Evolutionary conservation across 257 asterid species (phyloP), one percentile per base, ranked within the genome.

Genomic region (Gentiana macrophylla): DNA sequence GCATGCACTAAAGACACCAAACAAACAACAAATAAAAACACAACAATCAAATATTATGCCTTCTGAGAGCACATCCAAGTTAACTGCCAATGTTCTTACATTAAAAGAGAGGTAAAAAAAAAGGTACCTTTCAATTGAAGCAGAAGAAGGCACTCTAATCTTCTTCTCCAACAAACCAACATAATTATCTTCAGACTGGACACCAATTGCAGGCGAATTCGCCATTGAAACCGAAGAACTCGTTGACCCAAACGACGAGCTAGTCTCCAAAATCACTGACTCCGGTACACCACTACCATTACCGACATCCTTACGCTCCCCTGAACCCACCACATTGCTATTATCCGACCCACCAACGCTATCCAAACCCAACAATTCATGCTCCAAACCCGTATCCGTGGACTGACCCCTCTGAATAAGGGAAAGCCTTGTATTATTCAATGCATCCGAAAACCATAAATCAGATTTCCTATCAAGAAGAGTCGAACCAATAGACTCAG

Each of bases 181-280:
- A 3, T 74, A 79, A 62, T 66, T 74, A n/a, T 80, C 94, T 50
- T 84, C 86, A 49, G 65, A 61, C 12, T 75, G 77, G 50, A 62
- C 71, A 10, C 80, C 93, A 57, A 79, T 69, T 8, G 89, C 77
- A 34, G 94, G 83, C 60, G 73, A 72, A 75, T 84, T 81, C 37
- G 86, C 62, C 85, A 79, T 76, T 6, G 95, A 86, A 53, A 74
- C 52, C 61, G 86, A 80, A 36, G 98, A 90, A 66, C 73, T 66
- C 32, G 81, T 80, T n/a, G 94, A 86, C 45, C 94, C 96, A 56
- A 86, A 84, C 12, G 95, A 84, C n/a, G 94, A 84, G 64, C 77
- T 77, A 38, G 91, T 90, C 71, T 90, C 98, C 74, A 86, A 51
- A 34, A 79, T 81, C 47, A 84, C 43, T 4, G 94, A 81, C 58